Conservation (phyloP, 2,329 filamentous ascomycete genomes). For the Amauroascus niger region DNA sequence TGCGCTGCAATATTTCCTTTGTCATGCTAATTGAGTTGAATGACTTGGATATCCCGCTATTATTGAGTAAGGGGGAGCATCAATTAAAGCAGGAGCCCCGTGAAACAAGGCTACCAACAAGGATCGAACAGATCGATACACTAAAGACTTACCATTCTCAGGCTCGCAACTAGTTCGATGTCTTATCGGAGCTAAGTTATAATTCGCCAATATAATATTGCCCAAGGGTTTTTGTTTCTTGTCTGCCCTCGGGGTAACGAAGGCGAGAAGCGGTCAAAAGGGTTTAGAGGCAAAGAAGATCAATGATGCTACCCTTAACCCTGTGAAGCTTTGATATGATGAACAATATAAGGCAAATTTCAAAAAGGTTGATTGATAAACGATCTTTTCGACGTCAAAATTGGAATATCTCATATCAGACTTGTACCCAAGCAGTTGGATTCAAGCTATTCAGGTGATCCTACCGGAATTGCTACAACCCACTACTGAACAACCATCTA, state of each 20-base stretch:
- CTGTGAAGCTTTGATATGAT: background rate
- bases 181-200: background rate
- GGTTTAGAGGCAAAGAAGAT: background rate
- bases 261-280: background rate
- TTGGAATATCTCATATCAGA: constrained; percentile 25
- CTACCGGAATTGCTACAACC: constrained; percentile 14
- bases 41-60: background rate
- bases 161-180: background rate
- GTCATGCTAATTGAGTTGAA: background rate
- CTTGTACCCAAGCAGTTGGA: constrained; percentile 27
- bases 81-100: background rate
- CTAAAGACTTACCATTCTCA: background rate
- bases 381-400: constrained; percentile 30
- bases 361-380: background rate
- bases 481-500: constrained; percentile 12
- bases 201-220: background rate
- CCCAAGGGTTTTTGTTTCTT: constrained; percentile 1
- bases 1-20: background rate
- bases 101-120: constrained; percentile 1
- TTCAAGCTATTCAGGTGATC: constrained; percentile 33
- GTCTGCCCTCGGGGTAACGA: background rate
- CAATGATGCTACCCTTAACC: background rate
- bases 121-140: background rate
- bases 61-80: background rate
- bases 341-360: background rate